Conservation (phyloP, 441 rosid species). For the Biscutella laevigata region DNA sequence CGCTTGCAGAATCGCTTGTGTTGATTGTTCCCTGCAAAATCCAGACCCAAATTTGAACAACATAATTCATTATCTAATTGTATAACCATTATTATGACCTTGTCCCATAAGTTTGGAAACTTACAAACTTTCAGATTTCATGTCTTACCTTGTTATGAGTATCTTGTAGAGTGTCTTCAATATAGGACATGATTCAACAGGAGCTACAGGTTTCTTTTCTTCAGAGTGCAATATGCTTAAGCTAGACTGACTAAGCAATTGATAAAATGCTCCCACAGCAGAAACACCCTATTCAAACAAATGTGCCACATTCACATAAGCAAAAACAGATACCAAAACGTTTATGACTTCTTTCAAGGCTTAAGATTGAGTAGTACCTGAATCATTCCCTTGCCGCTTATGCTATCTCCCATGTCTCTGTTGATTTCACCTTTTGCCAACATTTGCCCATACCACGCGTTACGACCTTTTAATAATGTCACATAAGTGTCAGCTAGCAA, state of each 20-base stretch:
- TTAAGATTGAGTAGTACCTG: conserved; percentile 37
- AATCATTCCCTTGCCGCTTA: conserved; percentile 72
- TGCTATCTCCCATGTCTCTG: conserved; percentile 70
- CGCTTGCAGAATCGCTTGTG: conserved; percentile 83
- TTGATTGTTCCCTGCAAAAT: conserved; percentile 55
- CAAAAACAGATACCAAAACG: background rate
- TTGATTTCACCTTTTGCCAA: conserved; percentile 49
- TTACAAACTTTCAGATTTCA: background rate
- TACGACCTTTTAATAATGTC: conserved; percentile 61
- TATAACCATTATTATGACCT: no score
- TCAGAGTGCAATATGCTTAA: conserved; percentile 47
- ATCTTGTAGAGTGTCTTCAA: conserved; percentile 57
- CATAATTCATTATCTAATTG: background rate
- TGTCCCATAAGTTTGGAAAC: background rate
- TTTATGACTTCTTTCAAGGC: background rate
- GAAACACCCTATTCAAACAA: conserved; percentile 47
- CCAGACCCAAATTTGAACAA: background rate
- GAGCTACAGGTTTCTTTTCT: conserved; percentile 55
- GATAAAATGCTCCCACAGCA: conserved; percentile 65
- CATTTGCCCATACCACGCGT: conserved; percentile 75
- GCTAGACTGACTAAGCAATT: conserved; percentile 52
- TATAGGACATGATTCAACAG: conserved; percentile 61
- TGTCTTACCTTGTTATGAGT: conserved; percentile 46
- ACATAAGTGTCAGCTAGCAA: conserved; percentile 73
- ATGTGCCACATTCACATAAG: background rate